phyloP scores from a whole-genome alignment of 169 alveolate species.

The Babesia bovis region DNA sequence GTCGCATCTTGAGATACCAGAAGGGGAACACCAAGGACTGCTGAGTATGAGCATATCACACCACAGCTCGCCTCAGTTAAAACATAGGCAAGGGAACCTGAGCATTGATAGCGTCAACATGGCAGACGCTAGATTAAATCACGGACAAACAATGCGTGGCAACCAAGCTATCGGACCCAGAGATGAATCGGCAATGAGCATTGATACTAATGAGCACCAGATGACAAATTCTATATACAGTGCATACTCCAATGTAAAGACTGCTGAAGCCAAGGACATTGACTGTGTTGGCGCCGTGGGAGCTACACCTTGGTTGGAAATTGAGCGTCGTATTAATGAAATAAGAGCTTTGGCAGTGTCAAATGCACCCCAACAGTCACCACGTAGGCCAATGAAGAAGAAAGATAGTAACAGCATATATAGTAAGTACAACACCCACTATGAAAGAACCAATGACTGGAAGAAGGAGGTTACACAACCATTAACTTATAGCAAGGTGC shows the following conservation, averaged over 20 bases:
- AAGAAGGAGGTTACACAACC: conserved; percentile 34
- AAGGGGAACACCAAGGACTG: background rate
- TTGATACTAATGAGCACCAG: background rate
- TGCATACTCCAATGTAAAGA: background rate
- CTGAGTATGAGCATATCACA: background rate
- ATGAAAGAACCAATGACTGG: conserved; percentile 34
- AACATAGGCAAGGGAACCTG: background rate
- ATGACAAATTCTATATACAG: background rate
- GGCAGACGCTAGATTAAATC: background rate
- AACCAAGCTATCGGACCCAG: background rate
- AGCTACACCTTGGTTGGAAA: conserved; percentile 54
- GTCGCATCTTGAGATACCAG: background rate
- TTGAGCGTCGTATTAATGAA: conserved; percentile 56
- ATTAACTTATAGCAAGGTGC: conserved; percentile 35
- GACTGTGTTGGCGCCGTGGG: conserved; percentile 33
- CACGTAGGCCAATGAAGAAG: background rate
- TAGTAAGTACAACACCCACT: conserved; percentile 49
- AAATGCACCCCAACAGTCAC: background rate
- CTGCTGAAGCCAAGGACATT: background rate
- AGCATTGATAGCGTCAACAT: background rate
- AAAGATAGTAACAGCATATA: conserved; percentile 24
- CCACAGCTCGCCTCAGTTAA: background rate
- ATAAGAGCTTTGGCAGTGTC: conserved; percentile 50
- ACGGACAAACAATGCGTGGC: background rate
- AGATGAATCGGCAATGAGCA: background rate